Conservation (phyloP, 768 basidiomycete species). For the Galerina sulciceps region DNA sequence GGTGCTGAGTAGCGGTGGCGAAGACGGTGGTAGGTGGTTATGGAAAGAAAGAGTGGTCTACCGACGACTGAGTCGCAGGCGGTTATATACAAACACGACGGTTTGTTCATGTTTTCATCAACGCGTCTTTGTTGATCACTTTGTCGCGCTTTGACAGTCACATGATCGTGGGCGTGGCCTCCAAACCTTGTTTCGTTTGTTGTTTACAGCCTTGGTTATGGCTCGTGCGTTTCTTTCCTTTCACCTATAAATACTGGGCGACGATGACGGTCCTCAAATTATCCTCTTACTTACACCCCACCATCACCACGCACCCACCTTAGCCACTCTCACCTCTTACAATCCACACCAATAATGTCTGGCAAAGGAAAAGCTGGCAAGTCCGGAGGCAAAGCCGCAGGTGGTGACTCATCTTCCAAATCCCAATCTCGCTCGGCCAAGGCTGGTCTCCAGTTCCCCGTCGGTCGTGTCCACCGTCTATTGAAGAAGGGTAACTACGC, state of each 20-base stretch:
- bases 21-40: constrained; percentile 21
- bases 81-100: constrained; percentile 47
- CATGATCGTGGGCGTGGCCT: constrained; percentile 12
- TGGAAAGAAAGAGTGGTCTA: constrained; percentile 27
- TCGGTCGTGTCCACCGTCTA: constrained; percentile 92
- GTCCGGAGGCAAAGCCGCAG: constrained; percentile 60
- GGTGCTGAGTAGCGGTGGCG: constrained; percentile 22
- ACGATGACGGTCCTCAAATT: constrained; percentile 23
- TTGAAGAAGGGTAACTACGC: constrained; percentile 91
- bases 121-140: constrained; percentile 52
- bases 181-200: constrained; percentile 28
- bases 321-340: constrained; percentile 22
- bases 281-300: constrained; percentile 24
- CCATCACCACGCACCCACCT: constrained; percentile 22
- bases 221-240: constrained; percentile 28
- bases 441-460: constrained; percentile 85
- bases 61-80: constrained; percentile 36
- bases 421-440: constrained; percentile 79
- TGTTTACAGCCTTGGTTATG: constrained; percentile 29
- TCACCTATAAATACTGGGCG: constrained; percentile 41
- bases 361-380: constrained; percentile 47
- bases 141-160: constrained; percentile 38
- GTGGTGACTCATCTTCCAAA: constrained; percentile 71
- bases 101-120: constrained; percentile 47
- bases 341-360: constrained; percentile 41